Percentiles rank a stretch among this genome's conserved stretches.
Evolutionary conservation across 495 filamentous ascomycete genomes (phyloP).

Genomic region (Podospora fimiseda): DNA sequence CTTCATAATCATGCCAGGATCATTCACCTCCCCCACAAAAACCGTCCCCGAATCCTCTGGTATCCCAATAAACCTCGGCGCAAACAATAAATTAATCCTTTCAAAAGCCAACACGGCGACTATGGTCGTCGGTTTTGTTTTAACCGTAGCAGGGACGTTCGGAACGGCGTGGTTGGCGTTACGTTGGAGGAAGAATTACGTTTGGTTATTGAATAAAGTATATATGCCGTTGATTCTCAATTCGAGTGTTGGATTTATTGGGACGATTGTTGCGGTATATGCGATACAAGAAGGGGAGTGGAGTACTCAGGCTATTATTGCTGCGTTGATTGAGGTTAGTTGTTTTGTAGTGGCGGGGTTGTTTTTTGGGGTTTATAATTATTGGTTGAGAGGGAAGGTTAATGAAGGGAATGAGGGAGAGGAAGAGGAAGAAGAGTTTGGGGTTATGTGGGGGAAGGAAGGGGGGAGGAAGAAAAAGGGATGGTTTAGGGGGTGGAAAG

Average conservation of each 20-base stretch:
- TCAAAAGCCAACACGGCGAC: conserved; percentile 12
- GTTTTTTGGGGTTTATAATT: conserved; percentile 34
- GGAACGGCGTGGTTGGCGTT: conserved; percentile 19
- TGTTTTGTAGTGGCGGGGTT: conserved; percentile 15
- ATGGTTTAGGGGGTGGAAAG: neutral
- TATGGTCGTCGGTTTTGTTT: conserved; percentile 21
- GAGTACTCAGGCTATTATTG: conserved; percentile 40
- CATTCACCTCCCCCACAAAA: conserved; percentile 25
- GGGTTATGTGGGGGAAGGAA: neutral
- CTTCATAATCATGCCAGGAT: conserved; percentile 37
- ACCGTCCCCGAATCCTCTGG: neutral
- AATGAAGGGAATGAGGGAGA: conserved; percentile 19
- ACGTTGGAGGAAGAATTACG: conserved; percentile 33
- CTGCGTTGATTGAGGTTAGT: conserved; percentile 22
- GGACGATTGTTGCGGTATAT: conserved; percentile 46
- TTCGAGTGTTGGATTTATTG: conserved; percentile 40
- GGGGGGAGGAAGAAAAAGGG: neutral
- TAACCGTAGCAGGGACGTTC: conserved; percentile 21
- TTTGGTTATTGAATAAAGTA: conserved; percentile 40
- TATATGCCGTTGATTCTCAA: conserved; percentile 40
- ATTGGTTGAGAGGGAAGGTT: conserved; percentile 25
- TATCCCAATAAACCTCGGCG: conserved; percentile 9
- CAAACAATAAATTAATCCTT: conserved; percentile 8
- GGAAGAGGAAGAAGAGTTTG: neutral
- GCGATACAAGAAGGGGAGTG: conserved; percentile 38